Percentiles rank a stretch among this genome's conserved stretches.
phyloP scores from a whole-genome alignment of 73 alveolate genomes.

The Symbiodinium pilosum region DNA sequence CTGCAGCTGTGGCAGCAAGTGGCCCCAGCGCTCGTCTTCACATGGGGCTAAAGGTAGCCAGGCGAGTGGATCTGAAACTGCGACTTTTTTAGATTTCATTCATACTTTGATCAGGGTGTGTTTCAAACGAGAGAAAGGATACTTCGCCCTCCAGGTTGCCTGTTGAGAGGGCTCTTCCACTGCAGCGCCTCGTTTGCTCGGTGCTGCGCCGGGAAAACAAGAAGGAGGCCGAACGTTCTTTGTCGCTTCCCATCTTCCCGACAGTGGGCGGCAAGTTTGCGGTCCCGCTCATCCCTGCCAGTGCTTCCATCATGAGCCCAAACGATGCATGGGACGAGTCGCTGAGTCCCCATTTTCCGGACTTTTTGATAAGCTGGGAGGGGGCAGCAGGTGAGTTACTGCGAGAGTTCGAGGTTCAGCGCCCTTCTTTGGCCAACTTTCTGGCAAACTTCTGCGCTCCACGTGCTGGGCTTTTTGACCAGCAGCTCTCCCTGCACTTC shows the following conservation, averaged over 20 bases:
- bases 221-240: slow-evolving; percentile 26
- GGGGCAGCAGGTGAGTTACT: slow-evolving; percentile 26
- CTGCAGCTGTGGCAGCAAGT: not conserved
- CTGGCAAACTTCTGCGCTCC: slow-evolving; percentile 51
- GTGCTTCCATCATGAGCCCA: slow-evolving; percentile 28
- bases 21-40: not conserved
- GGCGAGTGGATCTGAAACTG: too few relatives aligned
- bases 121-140: too few relatives aligned
- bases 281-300: slow-evolving; percentile 24
- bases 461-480: slow-evolving; percentile 60
- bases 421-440: slow-evolving; percentile 32
- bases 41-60: not conserved
- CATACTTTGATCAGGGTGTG: too few relatives aligned
- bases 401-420: slow-evolving; percentile 62
- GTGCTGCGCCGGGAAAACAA: slow-evolving; percentile 1
- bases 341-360: not conserved
- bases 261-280: slow-evolving; percentile 52
- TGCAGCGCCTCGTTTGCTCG: slow-evolving; percentile 63
- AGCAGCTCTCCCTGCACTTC: slow-evolving; percentile 47
- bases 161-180: slow-evolving; percentile 40
- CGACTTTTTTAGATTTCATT: too few relatives aligned
- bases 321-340: slow-evolving; percentile 54
- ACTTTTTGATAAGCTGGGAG: slow-evolving; percentile 23
- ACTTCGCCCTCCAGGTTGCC: too few relatives aligned
- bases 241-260: slow-evolving; percentile 54